Evolutionary conservation across 768 basidiomycete species (phyloP).

Genomic region (Boletus rubroflammeus): DNA sequence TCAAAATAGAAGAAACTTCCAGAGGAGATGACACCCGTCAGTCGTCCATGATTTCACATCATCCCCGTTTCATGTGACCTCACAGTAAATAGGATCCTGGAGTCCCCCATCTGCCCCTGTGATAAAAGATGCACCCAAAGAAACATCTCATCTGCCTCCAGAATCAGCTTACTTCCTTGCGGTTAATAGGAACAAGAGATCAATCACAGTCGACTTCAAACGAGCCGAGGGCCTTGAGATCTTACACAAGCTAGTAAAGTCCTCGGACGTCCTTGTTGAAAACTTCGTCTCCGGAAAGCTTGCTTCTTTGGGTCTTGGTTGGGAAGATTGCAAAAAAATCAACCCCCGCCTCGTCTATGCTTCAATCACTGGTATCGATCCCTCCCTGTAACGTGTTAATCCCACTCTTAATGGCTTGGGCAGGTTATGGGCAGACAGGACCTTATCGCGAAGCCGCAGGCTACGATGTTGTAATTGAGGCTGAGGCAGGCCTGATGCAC

Average conservation of each 20-base stretch:
- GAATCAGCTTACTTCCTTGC: slow-evolving; percentile 94
- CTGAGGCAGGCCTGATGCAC: slow-evolving; percentile 92
- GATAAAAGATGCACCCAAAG: slow-evolving; percentile 44
- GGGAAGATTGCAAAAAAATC: slow-evolving; percentile 71
- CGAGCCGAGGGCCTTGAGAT: slow-evolving; percentile 71
- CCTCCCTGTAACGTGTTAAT: neutral
- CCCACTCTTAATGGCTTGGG: neutral
- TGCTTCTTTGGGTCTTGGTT: slow-evolving; percentile 79
- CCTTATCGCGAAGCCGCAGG: slow-evolving; percentile 82
- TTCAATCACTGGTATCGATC: slow-evolving; percentile 72
- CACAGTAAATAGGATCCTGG: slow-evolving; percentile 52
- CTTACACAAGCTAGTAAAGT: slow-evolving; percentile 61
- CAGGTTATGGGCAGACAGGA: slow-evolving; percentile 85
- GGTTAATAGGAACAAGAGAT: slow-evolving; percentile 85
- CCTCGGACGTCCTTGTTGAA: slow-evolving; percentile 85
- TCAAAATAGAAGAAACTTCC: slow-evolving; percentile 82
- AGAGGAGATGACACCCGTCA: slow-evolving; percentile 88
- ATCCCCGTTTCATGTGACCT: slow-evolving; percentile 12
- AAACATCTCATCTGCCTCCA: slow-evolving; percentile 66
- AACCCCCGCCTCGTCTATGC: slow-evolving; percentile 85
- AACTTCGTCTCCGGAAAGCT: slow-evolving; percentile 88
- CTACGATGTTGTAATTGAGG: slow-evolving; percentile 85
- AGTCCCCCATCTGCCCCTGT: slow-evolving; percentile 57
- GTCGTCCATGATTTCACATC: slow-evolving; percentile 20
- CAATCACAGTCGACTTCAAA: slow-evolving; percentile 89